Evolutionary conservation across 2,329 filamentous ascomycete species (phyloP).

Genomic region (Botrytis sinoallii): DNA sequence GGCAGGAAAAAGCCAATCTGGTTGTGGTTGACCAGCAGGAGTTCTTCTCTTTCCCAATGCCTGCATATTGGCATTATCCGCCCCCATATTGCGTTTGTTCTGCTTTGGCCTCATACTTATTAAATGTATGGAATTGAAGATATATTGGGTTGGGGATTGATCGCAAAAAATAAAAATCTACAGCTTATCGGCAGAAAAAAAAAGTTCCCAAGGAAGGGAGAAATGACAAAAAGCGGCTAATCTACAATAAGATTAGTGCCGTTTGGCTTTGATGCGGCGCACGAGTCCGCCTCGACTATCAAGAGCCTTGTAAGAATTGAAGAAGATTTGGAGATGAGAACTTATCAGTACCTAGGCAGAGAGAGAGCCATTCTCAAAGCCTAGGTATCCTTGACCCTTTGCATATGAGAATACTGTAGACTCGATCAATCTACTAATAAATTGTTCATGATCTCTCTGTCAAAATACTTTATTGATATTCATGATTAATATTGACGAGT

Average conservation of each 20-base stretch:
- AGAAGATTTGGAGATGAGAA: not conserved
- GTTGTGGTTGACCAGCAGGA: constrained; percentile 27
- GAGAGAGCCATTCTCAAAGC: not conserved
- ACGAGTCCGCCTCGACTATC: not conserved
- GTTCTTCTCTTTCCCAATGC: constrained; percentile 37
- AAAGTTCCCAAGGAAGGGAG: constrained; percentile 15
- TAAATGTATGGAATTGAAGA: not conserved
- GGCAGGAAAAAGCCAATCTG: constrained; percentile 38
- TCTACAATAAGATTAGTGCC: not conserved
- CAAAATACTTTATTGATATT: not conserved
- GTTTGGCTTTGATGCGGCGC: not conserved
- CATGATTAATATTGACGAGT: not conserved
- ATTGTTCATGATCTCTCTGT: not conserved
- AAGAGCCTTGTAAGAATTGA: not conserved
- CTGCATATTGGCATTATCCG: constrained; percentile 36
- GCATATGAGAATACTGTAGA: not conserved
- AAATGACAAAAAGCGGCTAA: not conserved
- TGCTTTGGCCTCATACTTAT: constrained; percentile 11
- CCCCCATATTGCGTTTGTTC: constrained; percentile 25
- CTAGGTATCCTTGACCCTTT: not conserved
- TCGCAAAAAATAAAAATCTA: not conserved
- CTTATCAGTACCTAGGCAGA: not conserved
- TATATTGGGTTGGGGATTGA: not conserved
- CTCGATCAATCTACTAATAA: not conserved
- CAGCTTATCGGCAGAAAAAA: constrained; percentile 15